A percentile compares a stretch with the other conserved stretches of the same genome.
Evolutionary conservation across 176 grass and related monocot genomes (phyloP).

Genomic region (Avena sativa): DNA sequence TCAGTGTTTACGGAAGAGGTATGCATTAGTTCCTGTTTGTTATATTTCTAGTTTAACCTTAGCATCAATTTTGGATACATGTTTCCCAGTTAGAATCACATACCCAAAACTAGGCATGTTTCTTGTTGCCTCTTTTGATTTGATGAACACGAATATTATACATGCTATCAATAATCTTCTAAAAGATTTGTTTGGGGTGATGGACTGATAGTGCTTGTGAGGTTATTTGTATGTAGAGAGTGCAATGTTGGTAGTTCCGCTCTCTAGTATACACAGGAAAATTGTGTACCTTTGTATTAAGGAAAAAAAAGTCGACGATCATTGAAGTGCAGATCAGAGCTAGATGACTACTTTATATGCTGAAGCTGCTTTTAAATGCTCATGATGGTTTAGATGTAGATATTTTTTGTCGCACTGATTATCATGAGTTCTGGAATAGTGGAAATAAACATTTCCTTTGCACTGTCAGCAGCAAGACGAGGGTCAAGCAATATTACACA

Average conservation of each 20-base stretch:
- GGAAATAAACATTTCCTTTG: no score
- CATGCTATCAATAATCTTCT: background rate
- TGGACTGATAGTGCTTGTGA: background rate
- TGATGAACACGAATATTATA: background rate
- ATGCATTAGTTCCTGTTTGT: background rate
- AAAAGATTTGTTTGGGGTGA: background rate
- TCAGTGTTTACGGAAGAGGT: background rate
- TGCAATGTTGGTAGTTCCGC: background rate
- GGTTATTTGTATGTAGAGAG: background rate
- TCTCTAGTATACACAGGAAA: background rate
- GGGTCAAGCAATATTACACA: background rate
- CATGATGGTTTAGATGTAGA: no score
- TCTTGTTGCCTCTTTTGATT: background rate
- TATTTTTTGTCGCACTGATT: no score
- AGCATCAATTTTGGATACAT: background rate
- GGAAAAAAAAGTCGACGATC: background rate
- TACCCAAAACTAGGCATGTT: background rate
- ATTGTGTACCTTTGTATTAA: background rate
- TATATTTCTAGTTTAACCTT: no score
- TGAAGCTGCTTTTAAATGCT: no score
- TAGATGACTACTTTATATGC: background rate
- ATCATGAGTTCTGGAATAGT: no score
- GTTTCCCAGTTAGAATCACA: background rate
- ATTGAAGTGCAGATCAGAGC: background rate
- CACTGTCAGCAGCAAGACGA: no score